Percentiles rank a stretch among this genome's conserved stretches.
phyloP scores from a whole-genome alignment of 768 basidiomycete genomes.

The Rhodotorula paludigena region DNA sequence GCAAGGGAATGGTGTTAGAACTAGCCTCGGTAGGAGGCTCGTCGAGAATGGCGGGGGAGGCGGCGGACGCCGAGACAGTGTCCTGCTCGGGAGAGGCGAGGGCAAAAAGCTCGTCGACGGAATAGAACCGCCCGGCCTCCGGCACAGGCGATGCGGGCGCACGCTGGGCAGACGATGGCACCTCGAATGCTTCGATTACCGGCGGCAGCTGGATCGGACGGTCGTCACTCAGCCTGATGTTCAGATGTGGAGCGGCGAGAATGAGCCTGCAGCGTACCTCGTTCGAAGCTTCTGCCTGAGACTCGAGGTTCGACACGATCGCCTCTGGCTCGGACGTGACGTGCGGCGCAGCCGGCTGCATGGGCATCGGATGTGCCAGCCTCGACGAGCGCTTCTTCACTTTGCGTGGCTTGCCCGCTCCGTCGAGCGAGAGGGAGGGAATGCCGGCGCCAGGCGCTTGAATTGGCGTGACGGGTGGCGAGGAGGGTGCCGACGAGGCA shows the following conservation, averaged over 20 bases:
- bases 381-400: neutral
- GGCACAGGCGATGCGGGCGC: neutral
- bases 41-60: neutral
- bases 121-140: slow-evolving; percentile 10
- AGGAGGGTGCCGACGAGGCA: slow-evolving; percentile 24
- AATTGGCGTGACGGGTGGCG: slow-evolving; percentile 11
- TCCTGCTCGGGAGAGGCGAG: neutral
- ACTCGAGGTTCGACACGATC: neutral
- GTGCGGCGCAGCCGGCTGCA: neutral
- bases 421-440: slow-evolving; percentile 7
- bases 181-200: too few species aligned
- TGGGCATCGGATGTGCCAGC: neutral
- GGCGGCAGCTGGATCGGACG: too few species aligned
- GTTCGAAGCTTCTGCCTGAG: neutral
- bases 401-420: neutral
- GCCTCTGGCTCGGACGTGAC: neutral
- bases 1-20: too few species aligned
- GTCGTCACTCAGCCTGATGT: too few species aligned
- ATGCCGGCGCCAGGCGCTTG: neutral
- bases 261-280: too few species aligned
- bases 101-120: slow-evolving; percentile 31
- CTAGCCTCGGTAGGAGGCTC: too few species aligned
- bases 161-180: too few species aligned
- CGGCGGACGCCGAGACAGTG: neutral
- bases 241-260: too few species aligned